phyloP scores from a whole-genome alignment of 1,284 basidiomycete genomes.

The Fomitopsis palustris region DNA sequence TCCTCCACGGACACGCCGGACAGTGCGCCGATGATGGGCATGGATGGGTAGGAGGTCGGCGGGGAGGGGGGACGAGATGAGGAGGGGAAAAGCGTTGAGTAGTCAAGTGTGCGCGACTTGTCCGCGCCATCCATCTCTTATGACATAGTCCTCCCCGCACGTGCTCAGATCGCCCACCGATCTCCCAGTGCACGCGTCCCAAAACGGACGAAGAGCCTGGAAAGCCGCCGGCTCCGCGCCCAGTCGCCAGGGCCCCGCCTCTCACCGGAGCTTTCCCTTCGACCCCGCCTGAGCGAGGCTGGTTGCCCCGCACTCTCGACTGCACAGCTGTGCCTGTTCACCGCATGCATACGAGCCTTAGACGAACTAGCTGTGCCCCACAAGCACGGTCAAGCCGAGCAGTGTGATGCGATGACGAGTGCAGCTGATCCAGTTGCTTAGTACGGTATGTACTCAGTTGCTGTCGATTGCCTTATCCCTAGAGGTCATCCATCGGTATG shows the following conservation, averaged over 20 bases:
- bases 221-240: neutral
- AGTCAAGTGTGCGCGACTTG: neutral
- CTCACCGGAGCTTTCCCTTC: neutral
- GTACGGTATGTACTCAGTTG: too few relatives aligned
- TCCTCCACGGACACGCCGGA: conserved; percentile 17
- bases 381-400: too few relatives aligned
- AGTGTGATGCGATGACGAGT: too few relatives aligned
- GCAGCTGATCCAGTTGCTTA: too few relatives aligned
- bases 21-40: conserved; percentile 23
- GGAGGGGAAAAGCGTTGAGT: conserved; percentile 6
- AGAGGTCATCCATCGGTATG: too few relatives aligned
- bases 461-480: too few relatives aligned
- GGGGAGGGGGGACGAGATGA: conserved; percentile 2
- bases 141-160: conserved; percentile 5
- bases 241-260: neutral
- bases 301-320: neutral
- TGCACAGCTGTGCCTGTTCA: too few relatives aligned
- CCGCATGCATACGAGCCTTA: too few relatives aligned
- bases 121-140: conserved; percentile 6
- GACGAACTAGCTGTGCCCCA: too few relatives aligned
- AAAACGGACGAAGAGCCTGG: neutral
- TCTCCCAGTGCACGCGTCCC: neutral
- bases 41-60: conserved; percentile 9
- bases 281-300: neutral
- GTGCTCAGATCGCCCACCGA: neutral